phyloP scores from a whole-genome alignment of 2,329 filamentous ascomycete genomes.

The Aureobasidium sp. region DNA sequence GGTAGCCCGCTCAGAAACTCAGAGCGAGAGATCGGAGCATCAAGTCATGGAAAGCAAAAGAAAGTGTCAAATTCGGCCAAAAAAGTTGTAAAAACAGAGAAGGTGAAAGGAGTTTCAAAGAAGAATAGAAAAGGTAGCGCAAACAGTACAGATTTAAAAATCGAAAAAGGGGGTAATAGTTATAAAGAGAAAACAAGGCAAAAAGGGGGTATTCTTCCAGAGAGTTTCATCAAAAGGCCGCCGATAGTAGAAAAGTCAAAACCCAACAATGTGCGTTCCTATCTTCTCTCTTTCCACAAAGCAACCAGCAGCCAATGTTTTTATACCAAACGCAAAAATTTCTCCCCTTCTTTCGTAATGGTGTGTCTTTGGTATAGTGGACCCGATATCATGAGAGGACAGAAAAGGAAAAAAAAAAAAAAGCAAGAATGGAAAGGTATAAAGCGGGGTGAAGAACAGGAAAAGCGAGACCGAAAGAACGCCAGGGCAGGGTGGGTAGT shows the following conservation, averaged over 20 bases:
- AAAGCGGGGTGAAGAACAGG: conserved; percentile 1
- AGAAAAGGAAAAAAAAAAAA: conserved; percentile 2
- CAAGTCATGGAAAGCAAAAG: too few relatives aligned
- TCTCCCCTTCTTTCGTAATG: not conserved
- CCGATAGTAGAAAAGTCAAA: not conserved
- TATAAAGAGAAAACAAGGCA: not conserved
- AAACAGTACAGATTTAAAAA: conserved; percentile 5
- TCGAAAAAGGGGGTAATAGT: not conserved
- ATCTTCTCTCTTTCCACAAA: not conserved
- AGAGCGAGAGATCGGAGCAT: too few relatives aligned
- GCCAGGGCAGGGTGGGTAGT: not conserved
- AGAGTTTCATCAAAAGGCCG: conserved; percentile 11
- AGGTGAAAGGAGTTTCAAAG: not conserved
- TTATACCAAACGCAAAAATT: not conserved
- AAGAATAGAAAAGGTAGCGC: not conserved
- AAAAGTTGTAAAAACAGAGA: not conserved
- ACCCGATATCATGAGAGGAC: conserved; percentile 10
- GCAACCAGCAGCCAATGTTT: conserved; percentile 1
- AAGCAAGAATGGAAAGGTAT: conserved; percentile 8
- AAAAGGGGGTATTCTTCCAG: conserved; percentile 13
- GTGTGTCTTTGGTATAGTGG: conserved; percentile 3
- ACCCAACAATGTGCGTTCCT: not conserved
- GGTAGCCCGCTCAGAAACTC: too few relatives aligned
- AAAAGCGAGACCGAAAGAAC: not conserved
- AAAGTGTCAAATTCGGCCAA: not conserved